These are phyloP conservation scores for Coniella lustricola DNA, from an alignment of 2,329 filamentous ascomycete species.

Conservation along the genomic window DNA sequence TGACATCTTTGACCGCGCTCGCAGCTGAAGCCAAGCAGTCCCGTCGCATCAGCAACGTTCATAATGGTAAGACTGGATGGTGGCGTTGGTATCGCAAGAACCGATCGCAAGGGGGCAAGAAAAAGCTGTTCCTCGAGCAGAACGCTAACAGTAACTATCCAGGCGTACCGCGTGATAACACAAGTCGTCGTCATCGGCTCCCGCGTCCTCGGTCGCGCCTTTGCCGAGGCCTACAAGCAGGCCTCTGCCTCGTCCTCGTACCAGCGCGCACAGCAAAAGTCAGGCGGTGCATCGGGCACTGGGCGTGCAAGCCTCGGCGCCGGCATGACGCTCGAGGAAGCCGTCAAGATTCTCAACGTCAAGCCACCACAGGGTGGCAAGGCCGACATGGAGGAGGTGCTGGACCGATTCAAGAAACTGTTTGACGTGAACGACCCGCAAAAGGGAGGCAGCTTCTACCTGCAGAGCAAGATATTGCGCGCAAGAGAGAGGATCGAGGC, in stretches of 20 bases:
- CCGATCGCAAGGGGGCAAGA: too few species aligned
- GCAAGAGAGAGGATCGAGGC: slow-evolving; percentile 88
- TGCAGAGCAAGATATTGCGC: slow-evolving; percentile 92
- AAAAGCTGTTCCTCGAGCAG: too few species aligned
- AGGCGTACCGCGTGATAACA: slow-evolving; percentile 93
- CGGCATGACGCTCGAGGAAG: slow-evolving; percentile 89
- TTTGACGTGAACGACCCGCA: slow-evolving; percentile 93
- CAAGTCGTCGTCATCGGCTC: slow-evolving; percentile 87
- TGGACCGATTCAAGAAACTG: slow-evolving; percentile 84
- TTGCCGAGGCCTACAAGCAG: slow-evolving; percentile 92
- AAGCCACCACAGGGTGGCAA: slow-evolving; percentile 75
- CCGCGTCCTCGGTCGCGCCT: slow-evolving; percentile 87
- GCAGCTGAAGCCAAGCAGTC: not conserved
- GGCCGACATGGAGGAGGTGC: slow-evolving; percentile 70
- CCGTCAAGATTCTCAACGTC: slow-evolving; percentile 94
- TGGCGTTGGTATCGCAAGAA: too few species aligned
- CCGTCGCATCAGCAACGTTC: not conserved
- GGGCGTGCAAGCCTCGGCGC: slow-evolving; percentile 44
- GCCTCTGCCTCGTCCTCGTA: slow-evolving; percentile 82
- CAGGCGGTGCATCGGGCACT: slow-evolving; percentile 32
- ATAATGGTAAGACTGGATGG: slow-evolving; percentile 20
- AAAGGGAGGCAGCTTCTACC: slow-evolving; percentile 95
- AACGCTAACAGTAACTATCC: not conserved
- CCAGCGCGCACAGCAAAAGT: slow-evolving; percentile 63
- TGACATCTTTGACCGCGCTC: not conserved